Evolutionary conservation across 148 eudicot species (phyloP), one percentile per base, ranked within the genome.

Genomic region (Silene uniflora): DNA sequence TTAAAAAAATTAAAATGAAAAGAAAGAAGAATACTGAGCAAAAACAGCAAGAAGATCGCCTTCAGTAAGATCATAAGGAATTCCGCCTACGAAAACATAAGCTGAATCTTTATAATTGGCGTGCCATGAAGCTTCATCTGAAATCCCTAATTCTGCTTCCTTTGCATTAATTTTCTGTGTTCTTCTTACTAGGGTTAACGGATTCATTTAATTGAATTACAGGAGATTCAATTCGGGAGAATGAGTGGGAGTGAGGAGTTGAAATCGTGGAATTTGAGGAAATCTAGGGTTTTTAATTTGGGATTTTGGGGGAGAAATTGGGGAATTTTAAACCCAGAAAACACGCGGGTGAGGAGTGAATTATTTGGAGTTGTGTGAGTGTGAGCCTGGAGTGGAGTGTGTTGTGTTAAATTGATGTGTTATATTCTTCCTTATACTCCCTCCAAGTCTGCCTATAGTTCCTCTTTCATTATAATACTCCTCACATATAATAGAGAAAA

Each of bases 101-200:
- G 98, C 97, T 0, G 97, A 90, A 35, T 90, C 96, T 67, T 86
- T 94, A 80, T 94, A 94, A 65, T 83, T 90, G 7, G 96, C 97
- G 54, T 94, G 98, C 98, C 98, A 94, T 0, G 98, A 94, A 59
- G 98, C 97, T 23, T 86, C 82, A 44, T 94, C 98, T 0, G 98
- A 94, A 42, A 94, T 90, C 39, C 98, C 97, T 49, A 94, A 83
- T 27, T 82, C 79, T 8, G 91, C 91, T 84, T 94, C 98, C 69
- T 80, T 90, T 5, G 91, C 84, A 70, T 90, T 94, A 7, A 94
- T 86, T 17, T 89, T 87, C 66, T 91, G 98, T 22, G 89, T 94
- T 72, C 95, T 79, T 75, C 92, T 90, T 81, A 94, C 98, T 73
- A 94, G 49, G 3, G 98, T 91, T 71, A 94, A 78, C 12, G 97